Evolutionary conservation across 2,329 filamentous ascomycete genomes (phyloP).

Genomic region (Geoglossum cookeanum): DNA sequence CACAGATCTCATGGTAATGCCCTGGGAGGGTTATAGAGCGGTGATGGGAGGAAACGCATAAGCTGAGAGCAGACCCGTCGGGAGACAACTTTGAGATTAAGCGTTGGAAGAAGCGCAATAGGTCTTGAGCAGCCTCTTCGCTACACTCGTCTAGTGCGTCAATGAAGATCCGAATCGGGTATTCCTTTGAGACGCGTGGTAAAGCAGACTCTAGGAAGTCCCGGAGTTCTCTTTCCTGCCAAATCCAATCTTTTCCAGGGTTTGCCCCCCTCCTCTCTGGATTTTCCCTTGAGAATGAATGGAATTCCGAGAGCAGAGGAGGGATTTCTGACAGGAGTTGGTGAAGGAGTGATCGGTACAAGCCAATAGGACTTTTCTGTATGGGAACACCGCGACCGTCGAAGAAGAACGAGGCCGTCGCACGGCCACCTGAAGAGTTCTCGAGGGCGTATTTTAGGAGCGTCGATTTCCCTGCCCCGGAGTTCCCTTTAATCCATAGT

Average conservation of each 20-base stretch:
- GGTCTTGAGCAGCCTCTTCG: not conserved
- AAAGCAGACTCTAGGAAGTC: constrained; percentile 13
- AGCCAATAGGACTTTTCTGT: constrained; percentile 13
- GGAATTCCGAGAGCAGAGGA: not conserved
- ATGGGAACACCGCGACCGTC: constrained; percentile 17
- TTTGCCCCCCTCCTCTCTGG: not conserved
- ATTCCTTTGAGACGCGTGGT: constrained; percentile 10
- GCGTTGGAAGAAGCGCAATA: constrained; percentile 5
- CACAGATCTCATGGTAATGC: too few relatives aligned
- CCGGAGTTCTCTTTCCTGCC: constrained; percentile 5
- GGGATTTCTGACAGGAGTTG: not conserved
- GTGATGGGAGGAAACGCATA: too few relatives aligned
- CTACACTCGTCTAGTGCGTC: constrained; percentile 13
- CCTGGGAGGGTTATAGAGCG: too few relatives aligned
- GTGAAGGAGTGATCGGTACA: constrained; percentile 4
- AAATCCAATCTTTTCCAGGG: not conserved
- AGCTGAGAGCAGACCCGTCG: too few relatives aligned
- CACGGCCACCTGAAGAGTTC: constrained; percentile 9
- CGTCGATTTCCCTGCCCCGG: constrained; percentile 24
- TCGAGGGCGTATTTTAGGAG: constrained; percentile 14
- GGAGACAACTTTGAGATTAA: not conserved
- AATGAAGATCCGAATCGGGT: constrained; percentile 8
- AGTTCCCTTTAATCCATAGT: constrained; percentile 24
- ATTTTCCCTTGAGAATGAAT: too few relatives aligned
- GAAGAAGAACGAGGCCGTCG: constrained; percentile 21